Conservation (phyloP, 176 grass and related monocot genomes). For the barley (Hordeum vulgare) region MorexV3_pseudomolecules_assembly NC_058520.1:553304278-553304777, state of each 20-base stretch:
- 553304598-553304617: neutral
- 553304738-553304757: neutral
- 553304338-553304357: neutral
- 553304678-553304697: conserved; percentile 36
- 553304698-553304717: neutral
- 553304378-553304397: neutral
- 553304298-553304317: neutral
- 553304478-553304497: neutral
- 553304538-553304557: neutral
- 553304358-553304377: neutral
- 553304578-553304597: neutral
- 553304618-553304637: neutral
- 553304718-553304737: neutral
- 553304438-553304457: neutral
- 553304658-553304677: neutral
- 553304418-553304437: neutral
- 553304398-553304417: neutral
- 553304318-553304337: neutral
- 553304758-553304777: neutral
- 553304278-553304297: neutral
- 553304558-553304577: neutral
- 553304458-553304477: neutral
- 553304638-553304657: neutral
- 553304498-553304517: neutral
- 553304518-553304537: too few species aligned